Evolutionary conservation across 495 filamentous ascomycete genomes (phyloP).

Genomic region (Penicillium bialowiezense): DNA sequence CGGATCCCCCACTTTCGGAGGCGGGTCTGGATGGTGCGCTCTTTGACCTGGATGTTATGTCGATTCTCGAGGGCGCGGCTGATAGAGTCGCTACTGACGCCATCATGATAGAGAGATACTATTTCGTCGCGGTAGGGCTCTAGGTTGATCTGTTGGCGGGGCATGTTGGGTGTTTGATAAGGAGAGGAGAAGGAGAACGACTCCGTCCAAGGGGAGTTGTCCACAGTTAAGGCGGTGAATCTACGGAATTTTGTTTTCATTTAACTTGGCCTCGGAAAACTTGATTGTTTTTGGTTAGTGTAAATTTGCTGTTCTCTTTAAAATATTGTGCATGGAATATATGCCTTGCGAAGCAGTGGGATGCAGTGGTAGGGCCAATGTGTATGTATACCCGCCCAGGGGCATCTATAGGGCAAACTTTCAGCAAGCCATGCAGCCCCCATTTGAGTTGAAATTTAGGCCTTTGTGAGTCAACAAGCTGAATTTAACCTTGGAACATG

Average conservation of each 20-base stretch:
- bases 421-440: no score
- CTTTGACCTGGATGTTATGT: conserved; percentile 29
- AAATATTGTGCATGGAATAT: no score
- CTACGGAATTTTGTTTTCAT: conserved; percentile 7
- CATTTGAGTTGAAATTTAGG: no score
- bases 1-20: conserved; percentile 31
- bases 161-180: conserved; percentile 14
- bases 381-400: no score
- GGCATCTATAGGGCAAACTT: no score
- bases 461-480: no score
- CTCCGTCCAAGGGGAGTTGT: not conserved
- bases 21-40: conserved; percentile 27
- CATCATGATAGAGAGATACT: conserved; percentile 22
- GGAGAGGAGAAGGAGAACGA: not conserved
- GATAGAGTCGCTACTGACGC: conserved; percentile 28
- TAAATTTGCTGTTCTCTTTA: no score
- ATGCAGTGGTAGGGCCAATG: no score
- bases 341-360: no score
- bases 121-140: conserved; percentile 30
- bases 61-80: conserved; percentile 22
- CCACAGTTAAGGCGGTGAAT: conserved; percentile 18
- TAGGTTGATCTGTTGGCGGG: conserved; percentile 30
- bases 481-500: no score
- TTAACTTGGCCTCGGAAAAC: not conserved
- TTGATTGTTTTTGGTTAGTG: no score